Evolutionary conservation across 768 basidiomycete genomes (phyloP), one percentile per base, ranked within the genome.

Genomic region (Nidula microcarpa): DNA sequence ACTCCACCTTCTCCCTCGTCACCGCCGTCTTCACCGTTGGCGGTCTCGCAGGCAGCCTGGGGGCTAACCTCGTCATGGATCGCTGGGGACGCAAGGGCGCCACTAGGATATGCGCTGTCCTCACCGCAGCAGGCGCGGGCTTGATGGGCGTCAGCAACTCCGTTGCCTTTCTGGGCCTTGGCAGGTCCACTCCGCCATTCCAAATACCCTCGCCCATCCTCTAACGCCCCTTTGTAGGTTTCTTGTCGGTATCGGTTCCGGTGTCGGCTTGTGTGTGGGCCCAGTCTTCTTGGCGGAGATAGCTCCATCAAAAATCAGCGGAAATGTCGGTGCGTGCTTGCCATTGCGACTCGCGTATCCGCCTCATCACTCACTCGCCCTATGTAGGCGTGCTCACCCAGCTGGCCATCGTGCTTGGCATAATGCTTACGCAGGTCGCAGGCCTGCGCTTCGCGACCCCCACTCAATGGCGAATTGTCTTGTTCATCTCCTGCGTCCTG

Each of bases 211-310:
- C n/a, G n/a, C 44, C n/a, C 33, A 52, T 48, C 32, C 23, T 41
- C 49, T 4, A 37, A 23, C 17, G 23, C 11, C 55, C 14, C 47
- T 14, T 10, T 5, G 41, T 57, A 88, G 87, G 60, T 73, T 85
- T 53, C 60, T 89, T 33, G 79, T 85, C 8, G 87, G 91, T n/a
- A 59, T 86, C 14, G 85, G 83, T 32, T 81, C 87, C 41, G 89
- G 90, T 39, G 62, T 90, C 52, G 87, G 87, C 35, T 67, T 91
- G 6, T 89, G 88, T 58, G 82, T 91, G n/a, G 82, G 83, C 3
- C 94, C 94, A 8, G 78, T 94, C 35, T 94, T 84, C 68, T 75
- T 96, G n/a, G 77, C 88, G 4, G 91, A 94, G 67, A 86, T 96
- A 10, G 84, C 92, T 0, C 94, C 94, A 0, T 69, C 81, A 2